phyloP scores from a whole-genome alignment of 2,329 filamentous ascomycete species.

The Emergomyces orientalis region DNA sequence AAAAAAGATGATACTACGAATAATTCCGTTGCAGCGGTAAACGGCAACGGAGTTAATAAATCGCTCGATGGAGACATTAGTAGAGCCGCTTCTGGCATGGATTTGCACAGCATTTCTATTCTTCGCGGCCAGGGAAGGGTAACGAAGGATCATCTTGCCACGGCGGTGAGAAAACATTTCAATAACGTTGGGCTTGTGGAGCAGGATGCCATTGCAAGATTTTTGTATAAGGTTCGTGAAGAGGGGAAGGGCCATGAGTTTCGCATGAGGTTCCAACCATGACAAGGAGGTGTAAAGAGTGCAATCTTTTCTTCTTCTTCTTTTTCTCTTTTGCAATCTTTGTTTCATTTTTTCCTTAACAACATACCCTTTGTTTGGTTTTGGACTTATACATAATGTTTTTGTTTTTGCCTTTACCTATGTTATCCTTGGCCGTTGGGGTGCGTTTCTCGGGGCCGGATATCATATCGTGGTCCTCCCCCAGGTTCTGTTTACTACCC shows the following conservation, averaged over 20 bases:
- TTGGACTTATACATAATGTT: not conserved
- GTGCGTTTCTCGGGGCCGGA: not conserved
- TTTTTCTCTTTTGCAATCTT: not conserved
- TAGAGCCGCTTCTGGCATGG: not conserved
- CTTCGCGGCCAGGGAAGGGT: slow-evolving; percentile 30
- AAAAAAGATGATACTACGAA: slow-evolving; percentile 4
- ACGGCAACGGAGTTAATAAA: not conserved
- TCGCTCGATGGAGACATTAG: not conserved
- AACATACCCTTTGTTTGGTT: not conserved
- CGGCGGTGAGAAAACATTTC: slow-evolving; percentile 39
- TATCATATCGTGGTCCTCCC: not conserved
- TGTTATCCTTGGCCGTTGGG: not conserved
- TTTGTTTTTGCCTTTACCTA: not conserved
- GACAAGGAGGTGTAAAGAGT: slow-evolving; percentile 5
- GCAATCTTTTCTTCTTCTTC: not conserved
- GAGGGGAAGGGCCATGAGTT: slow-evolving; percentile 35
- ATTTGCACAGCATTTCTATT: not conserved
- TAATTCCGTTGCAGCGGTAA: not conserved
- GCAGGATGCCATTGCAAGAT: slow-evolving; percentile 40
- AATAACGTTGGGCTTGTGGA: slow-evolving; percentile 39
- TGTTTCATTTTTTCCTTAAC: not conserved
- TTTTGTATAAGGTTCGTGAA: slow-evolving; percentile 42
- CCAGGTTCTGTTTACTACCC: not conserved
- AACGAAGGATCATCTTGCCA: slow-evolving; percentile 35
- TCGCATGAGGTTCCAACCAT: slow-evolving; percentile 35